These are phyloP conservation scores for Colletotrichum liaoningense DNA, from an alignment of 2,329 filamentous ascomycete species.

Conservation along the genomic window DNA sequence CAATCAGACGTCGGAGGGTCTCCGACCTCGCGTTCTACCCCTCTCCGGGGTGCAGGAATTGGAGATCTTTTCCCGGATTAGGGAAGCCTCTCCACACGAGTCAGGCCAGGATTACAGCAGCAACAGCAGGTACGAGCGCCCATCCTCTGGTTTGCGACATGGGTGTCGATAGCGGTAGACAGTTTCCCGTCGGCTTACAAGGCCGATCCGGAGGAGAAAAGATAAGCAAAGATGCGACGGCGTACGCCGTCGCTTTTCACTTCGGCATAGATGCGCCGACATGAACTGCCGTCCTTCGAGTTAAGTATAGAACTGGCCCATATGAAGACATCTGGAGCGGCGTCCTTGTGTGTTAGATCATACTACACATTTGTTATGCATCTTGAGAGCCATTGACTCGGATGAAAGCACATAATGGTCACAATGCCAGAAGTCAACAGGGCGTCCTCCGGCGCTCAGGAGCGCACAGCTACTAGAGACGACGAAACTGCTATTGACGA, in stretches of 20 bases:
- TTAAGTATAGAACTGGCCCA: neutral
- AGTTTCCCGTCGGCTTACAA: constrained; percentile 15
- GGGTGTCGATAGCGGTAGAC: constrained; percentile 17
- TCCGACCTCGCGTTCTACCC: constrained; percentile 28
- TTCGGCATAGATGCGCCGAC: neutral
- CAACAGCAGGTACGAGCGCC: neutral
- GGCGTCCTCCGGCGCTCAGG: no score
- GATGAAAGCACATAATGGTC: neutral
- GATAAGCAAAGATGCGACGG: constrained; percentile 7
- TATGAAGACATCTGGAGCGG: no score
- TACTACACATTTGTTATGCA: no score
- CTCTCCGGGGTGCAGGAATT: constrained; percentile 11
- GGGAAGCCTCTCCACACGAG: constrained; percentile 7
- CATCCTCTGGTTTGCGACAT: constrained; percentile 1
- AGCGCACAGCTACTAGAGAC: no score
- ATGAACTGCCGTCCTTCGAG: neutral
- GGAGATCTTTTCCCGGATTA: constrained; percentile 16
- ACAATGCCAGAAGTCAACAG: neutral
- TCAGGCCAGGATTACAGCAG: constrained; percentile 1
- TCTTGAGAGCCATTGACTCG: neutral
- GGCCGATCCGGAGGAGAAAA: constrained; percentile 25
- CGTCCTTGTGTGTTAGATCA: neutral
- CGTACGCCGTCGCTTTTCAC: neutral
- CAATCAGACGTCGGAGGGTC: constrained; percentile 8
- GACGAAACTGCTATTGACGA: neutral